These are phyloP conservation scores for Rosa lucieae DNA, from an alignment of 306 rosid genomes.

Conservation along the genomic window DNA sequence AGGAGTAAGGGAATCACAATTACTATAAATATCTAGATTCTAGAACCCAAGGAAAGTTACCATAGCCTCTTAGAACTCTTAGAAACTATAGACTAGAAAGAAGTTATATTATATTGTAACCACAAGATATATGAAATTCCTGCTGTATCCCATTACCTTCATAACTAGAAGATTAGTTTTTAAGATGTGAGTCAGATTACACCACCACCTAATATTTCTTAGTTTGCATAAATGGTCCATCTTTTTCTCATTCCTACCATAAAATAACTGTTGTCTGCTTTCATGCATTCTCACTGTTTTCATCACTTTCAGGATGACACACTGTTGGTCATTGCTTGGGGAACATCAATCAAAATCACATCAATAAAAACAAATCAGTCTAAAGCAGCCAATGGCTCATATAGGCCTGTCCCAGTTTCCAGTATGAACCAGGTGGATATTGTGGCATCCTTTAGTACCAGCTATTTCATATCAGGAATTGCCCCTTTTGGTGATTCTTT, in stretches of 20 bases:
- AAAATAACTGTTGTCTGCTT: constrained; percentile 5
- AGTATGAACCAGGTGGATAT: constrained; percentile 80
- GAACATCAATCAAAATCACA: constrained; percentile 87
- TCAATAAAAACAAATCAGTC: constrained; percentile 63
- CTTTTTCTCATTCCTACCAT: background rate
- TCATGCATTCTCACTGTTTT: constrained; percentile 31
- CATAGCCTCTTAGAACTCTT: background rate
- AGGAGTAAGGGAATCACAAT: background rate
- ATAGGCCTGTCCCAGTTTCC: constrained; percentile 58
- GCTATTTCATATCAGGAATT: constrained; percentile 88
- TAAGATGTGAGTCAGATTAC: background rate
- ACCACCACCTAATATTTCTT: background rate
- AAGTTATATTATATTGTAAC: background rate
- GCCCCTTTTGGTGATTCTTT: constrained; percentile 94
- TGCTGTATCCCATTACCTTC: background rate
- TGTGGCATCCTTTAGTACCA: constrained; percentile 94
- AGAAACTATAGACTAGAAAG: background rate
- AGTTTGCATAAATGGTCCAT: background rate
- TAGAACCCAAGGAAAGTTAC: background rate
- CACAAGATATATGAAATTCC: background rate
- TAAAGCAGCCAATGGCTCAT: constrained; percentile 66
- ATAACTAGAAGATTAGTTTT: background rate
- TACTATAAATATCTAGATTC: background rate
- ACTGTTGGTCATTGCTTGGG: constrained; percentile 96
- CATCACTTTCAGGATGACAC: constrained; percentile 70